Evolutionary conservation across 495 filamentous ascomycete species (phyloP).

Genomic region (Penicillium coprophilum): DNA sequence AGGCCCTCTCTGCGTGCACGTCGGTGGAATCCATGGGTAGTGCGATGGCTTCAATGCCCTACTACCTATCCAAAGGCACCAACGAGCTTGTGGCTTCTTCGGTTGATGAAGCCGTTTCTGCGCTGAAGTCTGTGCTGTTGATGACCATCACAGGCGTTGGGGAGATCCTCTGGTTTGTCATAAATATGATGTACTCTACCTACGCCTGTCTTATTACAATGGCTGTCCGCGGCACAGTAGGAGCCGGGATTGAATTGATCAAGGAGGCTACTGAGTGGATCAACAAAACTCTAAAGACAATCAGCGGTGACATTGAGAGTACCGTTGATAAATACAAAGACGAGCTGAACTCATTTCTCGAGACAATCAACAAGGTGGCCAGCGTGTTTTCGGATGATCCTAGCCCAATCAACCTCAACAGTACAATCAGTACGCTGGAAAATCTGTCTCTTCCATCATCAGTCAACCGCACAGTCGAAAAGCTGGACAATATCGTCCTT

Average conservation of each 20-base stretch:
- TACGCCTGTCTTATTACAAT: conserved; percentile 85
- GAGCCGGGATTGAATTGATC: conserved; percentile 64
- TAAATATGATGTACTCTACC: conserved; percentile 84
- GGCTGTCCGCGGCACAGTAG: conserved; percentile 72
- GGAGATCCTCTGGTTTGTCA: conserved; percentile 82
- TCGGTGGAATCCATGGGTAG: conserved; percentile 93
- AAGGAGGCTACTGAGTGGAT: conserved; percentile 69
- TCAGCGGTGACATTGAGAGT: conserved; percentile 61
- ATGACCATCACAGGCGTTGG: conserved; percentile 81
- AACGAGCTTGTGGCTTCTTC: conserved; percentile 79
- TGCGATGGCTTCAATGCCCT: conserved; percentile 95
- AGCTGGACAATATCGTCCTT: conserved; percentile 74
- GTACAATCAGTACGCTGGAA: conserved; percentile 61
- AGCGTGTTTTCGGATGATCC: conserved; percentile 35
- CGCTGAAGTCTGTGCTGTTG: conserved; percentile 69
- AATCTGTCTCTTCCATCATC: conserved; percentile 64
- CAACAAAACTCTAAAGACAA: conserved; percentile 66
- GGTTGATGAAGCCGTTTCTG: conserved; percentile 74
- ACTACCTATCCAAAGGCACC: conserved; percentile 84
- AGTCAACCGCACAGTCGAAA: conserved; percentile 61
- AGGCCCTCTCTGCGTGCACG: conserved; percentile 86
- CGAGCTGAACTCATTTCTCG: conserved; percentile 58
- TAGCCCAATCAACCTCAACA: conserved; percentile 59
- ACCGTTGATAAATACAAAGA: conserved; percentile 57
- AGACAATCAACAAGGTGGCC: conserved; percentile 40